A percentile compares a stretch with the other conserved stretches of the same genome.
phyloP scores from a whole-genome alignment of 768 basidiomycete genomes.

The Rossbeevera mucosa region DNA sequence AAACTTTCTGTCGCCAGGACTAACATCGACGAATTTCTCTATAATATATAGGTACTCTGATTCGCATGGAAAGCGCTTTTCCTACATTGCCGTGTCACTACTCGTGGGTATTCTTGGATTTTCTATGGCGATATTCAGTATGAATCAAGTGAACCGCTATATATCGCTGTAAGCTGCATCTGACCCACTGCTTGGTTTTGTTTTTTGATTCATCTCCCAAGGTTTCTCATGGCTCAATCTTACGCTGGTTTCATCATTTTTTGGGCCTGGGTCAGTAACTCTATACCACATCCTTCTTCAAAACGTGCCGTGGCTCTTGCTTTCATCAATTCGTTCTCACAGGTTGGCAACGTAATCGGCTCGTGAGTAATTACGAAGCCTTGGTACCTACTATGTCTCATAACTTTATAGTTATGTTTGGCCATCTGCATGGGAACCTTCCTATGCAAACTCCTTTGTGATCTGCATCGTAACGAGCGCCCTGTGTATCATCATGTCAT shows the following conservation, averaged over 20 bases:
- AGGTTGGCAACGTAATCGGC: slow-evolving; percentile 80
- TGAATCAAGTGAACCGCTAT: slow-evolving; percentile 60
- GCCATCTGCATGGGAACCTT: slow-evolving; percentile 66
- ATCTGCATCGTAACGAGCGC: slow-evolving; percentile 64
- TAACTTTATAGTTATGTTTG: slow-evolving; percentile 50
- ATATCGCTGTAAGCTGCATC: slow-evolving; percentile 48
- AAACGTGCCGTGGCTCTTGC: slow-evolving; percentile 88
- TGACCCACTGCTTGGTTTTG: background rate
- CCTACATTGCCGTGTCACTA: slow-evolving; percentile 54
- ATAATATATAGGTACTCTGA: slow-evolving; percentile 60
- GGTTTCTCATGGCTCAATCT: slow-evolving; percentile 74
- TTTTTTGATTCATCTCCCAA: slow-evolving; percentile 22
- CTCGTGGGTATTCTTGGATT: slow-evolving; percentile 64
- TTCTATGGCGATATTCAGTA: slow-evolving; percentile 57
- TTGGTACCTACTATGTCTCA: slow-evolving; percentile 5
- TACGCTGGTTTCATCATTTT: slow-evolving; percentile 71
- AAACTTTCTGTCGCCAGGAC: background rate
- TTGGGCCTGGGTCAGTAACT: slow-evolving; percentile 48
- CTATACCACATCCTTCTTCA: slow-evolving; percentile 73
- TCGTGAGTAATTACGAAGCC: slow-evolving; percentile 46
- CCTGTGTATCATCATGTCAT: slow-evolving; percentile 46
- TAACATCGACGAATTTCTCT: slow-evolving; percentile 1
- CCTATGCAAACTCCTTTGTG: slow-evolving; percentile 64
- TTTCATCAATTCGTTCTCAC: slow-evolving; percentile 74
- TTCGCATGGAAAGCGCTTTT: slow-evolving; percentile 61